phyloP scores from a whole-genome alignment of 2,329 filamentous ascomycete genomes.

The Aspergillus japonicus region DNA sequence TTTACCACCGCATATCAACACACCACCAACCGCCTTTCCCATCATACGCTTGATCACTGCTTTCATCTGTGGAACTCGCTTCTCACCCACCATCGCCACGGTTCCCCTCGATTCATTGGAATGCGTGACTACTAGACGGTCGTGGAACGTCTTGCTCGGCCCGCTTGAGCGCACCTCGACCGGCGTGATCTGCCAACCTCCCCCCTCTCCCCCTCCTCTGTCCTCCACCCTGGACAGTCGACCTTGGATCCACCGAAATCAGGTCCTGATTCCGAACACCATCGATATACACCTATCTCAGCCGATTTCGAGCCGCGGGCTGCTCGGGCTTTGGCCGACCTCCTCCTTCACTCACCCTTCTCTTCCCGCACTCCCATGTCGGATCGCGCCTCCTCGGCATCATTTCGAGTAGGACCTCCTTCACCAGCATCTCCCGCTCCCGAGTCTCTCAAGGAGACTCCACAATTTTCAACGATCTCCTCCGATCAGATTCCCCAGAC shows the following conservation, averaged over 20 bases:
- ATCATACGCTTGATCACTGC: neutral
- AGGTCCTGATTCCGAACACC: constrained; percentile 9
- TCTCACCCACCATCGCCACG: constrained; percentile 14
- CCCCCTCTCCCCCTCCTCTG: constrained; percentile 16
- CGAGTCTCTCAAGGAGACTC: constrained; percentile 39
- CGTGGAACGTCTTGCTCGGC: constrained; percentile 34
- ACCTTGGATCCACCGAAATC: constrained; percentile 15
- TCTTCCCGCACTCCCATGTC: constrained; percentile 34
- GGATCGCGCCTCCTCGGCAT: constrained; percentile 34
- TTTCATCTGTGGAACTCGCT: constrained; percentile 15
- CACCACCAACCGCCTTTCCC: constrained; percentile 8
- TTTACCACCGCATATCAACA: constrained; percentile 16
- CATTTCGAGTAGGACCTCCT: constrained; percentile 40
- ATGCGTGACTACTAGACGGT: constrained; percentile 35
- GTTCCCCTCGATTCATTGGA: constrained; percentile 25
- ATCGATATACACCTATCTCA: constrained; percentile 8
- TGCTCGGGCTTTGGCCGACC: constrained; percentile 19
- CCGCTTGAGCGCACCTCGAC: constrained; percentile 36
- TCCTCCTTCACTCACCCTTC: constrained; percentile 7
- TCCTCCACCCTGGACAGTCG: constrained; percentile 5
- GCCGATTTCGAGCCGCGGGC: constrained; percentile 13
- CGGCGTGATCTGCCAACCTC: constrained; percentile 15
- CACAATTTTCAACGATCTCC: constrained; percentile 25
- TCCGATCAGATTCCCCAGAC: constrained; percentile 39
- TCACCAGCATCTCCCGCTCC: constrained; percentile 46